These are phyloP conservation scores for Fusarium transvaalense DNA, from an alignment of 2,329 filamentous ascomycete species.

Conservation along the genomic window DNA sequence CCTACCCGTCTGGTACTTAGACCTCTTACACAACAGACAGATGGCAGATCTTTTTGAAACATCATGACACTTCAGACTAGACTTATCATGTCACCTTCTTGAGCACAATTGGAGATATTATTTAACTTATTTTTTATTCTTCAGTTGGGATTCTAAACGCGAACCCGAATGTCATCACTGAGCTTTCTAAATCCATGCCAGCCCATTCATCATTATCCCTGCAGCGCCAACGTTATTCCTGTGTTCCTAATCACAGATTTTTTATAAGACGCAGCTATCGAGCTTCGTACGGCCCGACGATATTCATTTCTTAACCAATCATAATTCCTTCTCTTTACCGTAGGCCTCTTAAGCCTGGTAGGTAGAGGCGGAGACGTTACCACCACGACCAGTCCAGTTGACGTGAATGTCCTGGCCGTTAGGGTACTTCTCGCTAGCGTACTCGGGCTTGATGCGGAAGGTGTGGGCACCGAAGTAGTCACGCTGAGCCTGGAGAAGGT, in stretches of 20 bases:
- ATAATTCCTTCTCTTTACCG: conserved; percentile 27
- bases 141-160: conserved; percentile 31
- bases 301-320: conserved; percentile 40
- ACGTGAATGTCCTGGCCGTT: conserved; percentile 93
- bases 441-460: conserved; percentile 88
- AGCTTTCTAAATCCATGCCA: conserved; percentile 46
- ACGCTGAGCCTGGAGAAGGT: conserved; percentile 97
- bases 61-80: not conserved
- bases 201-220: conserved; percentile 47
- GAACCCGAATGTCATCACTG: conserved; percentile 39
- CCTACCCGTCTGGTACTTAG: not conserved
- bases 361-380: conserved; percentile 95
- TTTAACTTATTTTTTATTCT: conserved; percentile 30
- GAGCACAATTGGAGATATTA: not conserved
- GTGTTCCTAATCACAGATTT: conserved; percentile 45
- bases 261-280: conserved; percentile 40
- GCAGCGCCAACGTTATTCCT: conserved; percentile 42
- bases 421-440: conserved; percentile 82
- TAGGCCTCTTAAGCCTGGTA: conserved; percentile 83
- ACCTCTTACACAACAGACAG: not conserved
- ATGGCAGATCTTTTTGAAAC: not conserved
- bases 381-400: conserved; percentile 99
- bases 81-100: not conserved
- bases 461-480: conserved; percentile 99
- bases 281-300: conserved; percentile 34